Conservation (phyloP, 2,329 filamentous ascomycete species). For the Cytospora schulzeri region DNA sequence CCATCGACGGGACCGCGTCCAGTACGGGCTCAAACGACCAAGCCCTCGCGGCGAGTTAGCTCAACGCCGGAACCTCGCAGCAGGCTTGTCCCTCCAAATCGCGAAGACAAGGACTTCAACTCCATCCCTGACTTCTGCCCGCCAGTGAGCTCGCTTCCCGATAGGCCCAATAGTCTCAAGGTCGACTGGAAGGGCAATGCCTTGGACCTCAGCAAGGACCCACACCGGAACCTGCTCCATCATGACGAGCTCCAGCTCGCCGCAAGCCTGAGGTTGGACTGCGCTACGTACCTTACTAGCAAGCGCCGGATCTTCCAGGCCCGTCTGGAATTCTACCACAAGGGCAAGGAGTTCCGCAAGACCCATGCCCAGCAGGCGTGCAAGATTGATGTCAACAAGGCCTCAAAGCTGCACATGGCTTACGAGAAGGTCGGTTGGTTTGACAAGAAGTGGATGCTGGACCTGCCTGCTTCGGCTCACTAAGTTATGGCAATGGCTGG, state of each 20-base stretch:
- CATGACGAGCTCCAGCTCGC: conserved; percentile 77
- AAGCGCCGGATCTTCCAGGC: conserved; percentile 89
- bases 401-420: conserved; percentile 86
- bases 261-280: conserved; percentile 77
- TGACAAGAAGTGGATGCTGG: conserved; percentile 50
- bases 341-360: conserved; percentile 86
- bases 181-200: conserved; percentile 84
- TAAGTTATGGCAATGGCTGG: not conserved
- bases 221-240: conserved; percentile 71
- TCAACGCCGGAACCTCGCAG: conserved; percentile 53
- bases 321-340: conserved; percentile 66
- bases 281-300: conserved; percentile 86
- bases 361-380: conserved; percentile 95
- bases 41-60: conserved; percentile 42
- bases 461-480: conserved; percentile 14
- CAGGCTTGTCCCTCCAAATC: conserved; percentile 62
- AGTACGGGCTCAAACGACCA: conserved; percentile 37
- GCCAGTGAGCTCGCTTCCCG: conserved; percentile 64
- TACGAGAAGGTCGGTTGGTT: conserved; percentile 90
- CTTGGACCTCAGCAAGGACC: conserved; percentile 74
- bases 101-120: conserved; percentile 81
- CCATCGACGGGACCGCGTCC: conserved; percentile 39
- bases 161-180: conserved; percentile 71
- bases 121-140: conserved; percentile 74
- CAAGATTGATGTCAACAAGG: conserved; percentile 98